phyloP scores from a whole-genome alignment of 2,329 filamentous ascomycete genomes.

The Fusarium caatingaense region DNA sequence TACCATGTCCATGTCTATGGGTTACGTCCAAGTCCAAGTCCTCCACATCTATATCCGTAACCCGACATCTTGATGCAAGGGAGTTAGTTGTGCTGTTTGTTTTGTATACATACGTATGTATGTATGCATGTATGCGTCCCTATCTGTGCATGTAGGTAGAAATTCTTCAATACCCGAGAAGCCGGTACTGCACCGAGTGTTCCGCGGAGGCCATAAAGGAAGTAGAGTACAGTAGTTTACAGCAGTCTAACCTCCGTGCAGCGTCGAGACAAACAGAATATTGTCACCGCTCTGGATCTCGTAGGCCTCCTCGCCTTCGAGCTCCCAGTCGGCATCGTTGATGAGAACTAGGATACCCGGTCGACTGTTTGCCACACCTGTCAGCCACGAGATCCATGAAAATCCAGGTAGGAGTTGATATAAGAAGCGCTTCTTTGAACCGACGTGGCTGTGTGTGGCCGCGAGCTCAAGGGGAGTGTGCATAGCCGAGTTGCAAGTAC shows the following conservation, averaged over 20 bases:
- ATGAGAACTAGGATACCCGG: conserved; percentile 96
- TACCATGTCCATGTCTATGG: conserved; percentile 16
- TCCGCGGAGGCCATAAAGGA: conserved; percentile 13
- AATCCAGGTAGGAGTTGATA: conserved; percentile 7
- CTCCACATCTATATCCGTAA: neutral
- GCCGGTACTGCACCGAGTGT: conserved; percentile 22
- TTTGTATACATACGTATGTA: conserved; percentile 4
- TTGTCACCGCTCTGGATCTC: conserved; percentile 85
- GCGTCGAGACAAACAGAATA: conserved; percentile 94
- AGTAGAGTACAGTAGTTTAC: conserved; percentile 11
- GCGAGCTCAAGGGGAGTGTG: conserved; percentile 39
- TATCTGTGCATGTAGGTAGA: conserved; percentile 20
- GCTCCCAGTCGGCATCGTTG: conserved; percentile 98
- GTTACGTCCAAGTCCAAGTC: neutral
- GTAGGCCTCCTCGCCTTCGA: conserved; percentile 94
- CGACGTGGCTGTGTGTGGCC: conserved; percentile 13
- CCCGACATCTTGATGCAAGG: conserved; percentile 41
- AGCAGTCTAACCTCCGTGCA: conserved; percentile 82
- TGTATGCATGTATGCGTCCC: conserved; percentile 15
- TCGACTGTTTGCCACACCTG: conserved; percentile 67
- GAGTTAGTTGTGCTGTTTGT: conserved; percentile 21
- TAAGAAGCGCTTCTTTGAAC: conserved; percentile 1
- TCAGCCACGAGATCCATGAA: conserved; percentile 39
- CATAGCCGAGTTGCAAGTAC: conserved; percentile 16
- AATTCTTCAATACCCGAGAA: conserved; percentile 33